Evolutionary conservation across 2,329 filamentous ascomycete genomes (phyloP).

Genomic region (Niveomyces coronatus): DNA sequence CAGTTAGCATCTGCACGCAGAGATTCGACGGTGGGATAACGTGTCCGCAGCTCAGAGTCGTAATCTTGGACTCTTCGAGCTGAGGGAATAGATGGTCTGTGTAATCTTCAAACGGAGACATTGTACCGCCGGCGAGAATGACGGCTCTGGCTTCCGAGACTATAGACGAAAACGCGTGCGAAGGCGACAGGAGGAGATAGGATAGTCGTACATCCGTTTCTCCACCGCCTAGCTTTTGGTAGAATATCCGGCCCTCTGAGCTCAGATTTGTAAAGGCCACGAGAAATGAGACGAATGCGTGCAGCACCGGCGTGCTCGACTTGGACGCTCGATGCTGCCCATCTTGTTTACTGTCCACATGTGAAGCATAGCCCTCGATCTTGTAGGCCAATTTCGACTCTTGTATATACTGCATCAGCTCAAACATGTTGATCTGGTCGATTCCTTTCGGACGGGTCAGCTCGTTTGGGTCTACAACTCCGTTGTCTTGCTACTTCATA

Average conservation of each 20-base stretch:
- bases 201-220: slow-evolving; percentile 51
- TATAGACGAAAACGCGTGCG: slow-evolving; percentile 81
- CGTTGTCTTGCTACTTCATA: slow-evolving; percentile 37
- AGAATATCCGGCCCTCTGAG: slow-evolving; percentile 56
- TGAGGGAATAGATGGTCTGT: slow-evolving; percentile 76
- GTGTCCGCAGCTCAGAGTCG: slow-evolving; percentile 84
- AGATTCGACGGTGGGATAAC: slow-evolving; percentile 80
- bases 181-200: slow-evolving; percentile 85
- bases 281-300: slow-evolving; percentile 53
- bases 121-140: slow-evolving; percentile 87
- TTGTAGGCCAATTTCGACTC: slow-evolving; percentile 91
- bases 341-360: slow-evolving; percentile 41
- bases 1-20: slow-evolving; percentile 61
- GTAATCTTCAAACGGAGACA: slow-evolving; percentile 95
- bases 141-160: slow-evolving; percentile 77
- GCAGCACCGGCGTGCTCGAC: slow-evolving; percentile 39
- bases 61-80: slow-evolving; percentile 51
- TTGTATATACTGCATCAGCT: slow-evolving; percentile 77
- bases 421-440: slow-evolving; percentile 91
- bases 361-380: slow-evolving; percentile 75
- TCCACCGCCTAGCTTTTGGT: slow-evolving; percentile 33
- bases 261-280: slow-evolving; percentile 79
- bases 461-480: slow-evolving; percentile 57
- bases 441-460: slow-evolving; percentile 76
- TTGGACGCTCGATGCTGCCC: slow-evolving; percentile 14